These are phyloP conservation scores for Trichosporon asahii DNA, from an alignment of 1,284 basidiomycete species.

Conservation along the genomic window DNA sequence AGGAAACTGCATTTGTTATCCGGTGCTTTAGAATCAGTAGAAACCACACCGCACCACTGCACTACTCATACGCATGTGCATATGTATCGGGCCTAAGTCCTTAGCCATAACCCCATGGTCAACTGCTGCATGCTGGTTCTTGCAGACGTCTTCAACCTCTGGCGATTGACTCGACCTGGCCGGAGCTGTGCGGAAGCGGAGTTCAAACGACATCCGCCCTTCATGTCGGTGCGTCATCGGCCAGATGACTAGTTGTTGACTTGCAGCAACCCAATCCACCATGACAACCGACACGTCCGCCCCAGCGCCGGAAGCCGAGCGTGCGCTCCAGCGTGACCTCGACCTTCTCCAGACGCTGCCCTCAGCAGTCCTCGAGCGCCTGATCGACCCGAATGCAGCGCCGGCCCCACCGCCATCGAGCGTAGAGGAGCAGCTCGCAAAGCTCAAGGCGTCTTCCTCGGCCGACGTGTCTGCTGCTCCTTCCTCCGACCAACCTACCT, in stretches of 20 bases:
- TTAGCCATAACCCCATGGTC: not conserved
- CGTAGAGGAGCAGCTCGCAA: conserved; percentile 8
- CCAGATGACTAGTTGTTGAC: not conserved
- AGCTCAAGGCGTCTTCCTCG: not conserved
- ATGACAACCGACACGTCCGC: not conserved
- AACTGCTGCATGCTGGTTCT: not conserved
- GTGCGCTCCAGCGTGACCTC: conserved; percentile 15
- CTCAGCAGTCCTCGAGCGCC: not conserved
- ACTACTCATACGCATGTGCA: conserved; percentile 3
- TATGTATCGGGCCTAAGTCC: not conserved
- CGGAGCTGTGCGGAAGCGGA: not conserved
- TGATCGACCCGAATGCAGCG: conserved; percentile 19
- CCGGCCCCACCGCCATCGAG: not conserved
- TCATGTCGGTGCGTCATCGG: not conserved
- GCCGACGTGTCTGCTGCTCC: not conserved
- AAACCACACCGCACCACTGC: conserved; percentile 1
- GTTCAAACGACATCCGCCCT: not conserved
- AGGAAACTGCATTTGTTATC: not conserved
- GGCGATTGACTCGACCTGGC: conserved; percentile 48
- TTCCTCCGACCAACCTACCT: not conserved
- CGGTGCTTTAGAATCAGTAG: not conserved
- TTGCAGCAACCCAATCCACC: not conserved
- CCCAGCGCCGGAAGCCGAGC: not conserved
- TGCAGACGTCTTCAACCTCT: conserved; percentile 45
- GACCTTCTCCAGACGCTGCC: conserved; percentile 17